These are phyloP conservation scores for Grigorovia transvaalensis DNA, from an alignment of 805 yeast species.

Conservation along the genomic window DNA sequence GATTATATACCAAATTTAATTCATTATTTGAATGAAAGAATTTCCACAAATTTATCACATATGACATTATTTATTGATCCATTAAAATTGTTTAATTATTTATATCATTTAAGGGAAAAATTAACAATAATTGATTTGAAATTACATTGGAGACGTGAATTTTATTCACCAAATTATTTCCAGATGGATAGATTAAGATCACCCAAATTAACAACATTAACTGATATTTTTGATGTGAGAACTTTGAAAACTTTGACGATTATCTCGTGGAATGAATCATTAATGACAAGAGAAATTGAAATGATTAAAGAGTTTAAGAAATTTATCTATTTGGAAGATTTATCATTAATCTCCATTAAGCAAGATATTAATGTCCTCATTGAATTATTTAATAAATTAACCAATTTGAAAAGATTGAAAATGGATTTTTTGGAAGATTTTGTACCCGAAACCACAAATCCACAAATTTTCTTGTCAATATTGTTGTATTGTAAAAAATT, in stretches of 20 bases:
- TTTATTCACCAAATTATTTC: slow-evolving; percentile 26
- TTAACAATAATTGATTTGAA: slow-evolving; percentile 30
- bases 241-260: slow-evolving; percentile 30
- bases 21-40: slow-evolving; percentile 19
- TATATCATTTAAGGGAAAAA: slow-evolving; percentile 24
- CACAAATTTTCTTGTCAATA: slow-evolving; percentile 29
- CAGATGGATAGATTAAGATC: slow-evolving; percentile 9
- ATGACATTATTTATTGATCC: slow-evolving; percentile 35
- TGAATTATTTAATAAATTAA: slow-evolving; percentile 23
- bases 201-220: slow-evolving; percentile 17
- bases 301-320: slow-evolving; percentile 31
- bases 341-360: slow-evolving; percentile 33
- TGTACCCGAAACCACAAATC: slow-evolving; percentile 25
- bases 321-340: slow-evolving; percentile 30
- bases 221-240: slow-evolving; percentile 30
- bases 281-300: slow-evolving; percentile 25
- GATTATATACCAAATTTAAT: slow-evolving; percentile 26
- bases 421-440: slow-evolving; percentile 31
- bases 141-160: slow-evolving; percentile 34
- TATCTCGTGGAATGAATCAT: slow-evolving; percentile 35
- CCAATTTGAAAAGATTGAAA: slow-evolving; percentile 30
- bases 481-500: slow-evolving; percentile 27
- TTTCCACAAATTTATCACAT: slow-evolving; percentile 23
- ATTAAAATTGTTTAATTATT: slow-evolving; percentile 27
- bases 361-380: slow-evolving; percentile 26